Percentiles rank a stretch among this genome's conserved stretches.
Conservation (phyloP, 805 yeast genomes). For the Yueomyces sinensis region DNA sequence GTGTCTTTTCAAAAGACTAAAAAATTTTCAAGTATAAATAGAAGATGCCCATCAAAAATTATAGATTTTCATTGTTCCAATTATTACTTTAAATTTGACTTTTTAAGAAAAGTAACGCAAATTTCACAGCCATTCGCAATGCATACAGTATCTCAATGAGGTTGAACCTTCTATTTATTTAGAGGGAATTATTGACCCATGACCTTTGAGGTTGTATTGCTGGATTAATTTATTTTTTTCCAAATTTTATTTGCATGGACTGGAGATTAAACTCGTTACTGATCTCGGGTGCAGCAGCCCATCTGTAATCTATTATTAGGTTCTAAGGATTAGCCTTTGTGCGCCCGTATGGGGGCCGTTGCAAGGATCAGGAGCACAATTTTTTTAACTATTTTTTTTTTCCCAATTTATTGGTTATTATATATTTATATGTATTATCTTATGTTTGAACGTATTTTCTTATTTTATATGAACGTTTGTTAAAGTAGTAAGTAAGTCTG, state of each 20-base stretch:
- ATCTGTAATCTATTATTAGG: conserved; percentile 31
- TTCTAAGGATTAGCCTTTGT: conserved; percentile 63
- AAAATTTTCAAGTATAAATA: no score
- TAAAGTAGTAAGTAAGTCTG: no score
- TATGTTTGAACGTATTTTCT: no score
- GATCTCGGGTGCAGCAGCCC: conserved; percentile 69
- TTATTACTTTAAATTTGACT: conserved; percentile 1
- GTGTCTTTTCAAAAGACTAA: no score
- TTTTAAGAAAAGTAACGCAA: conserved; percentile 36
- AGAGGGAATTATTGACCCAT: conserved; percentile 59
- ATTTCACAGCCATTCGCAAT: conserved; percentile 51
- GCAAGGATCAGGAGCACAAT: conserved; percentile 35
- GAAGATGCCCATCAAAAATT: no score
- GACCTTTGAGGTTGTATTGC: conserved; percentile 43
- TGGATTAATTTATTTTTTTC: no score
- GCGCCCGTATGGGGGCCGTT: conserved; percentile 60
- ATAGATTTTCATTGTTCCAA: not conserved
- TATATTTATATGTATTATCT: no score
- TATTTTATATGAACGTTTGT: no score
- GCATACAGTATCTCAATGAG: conserved; percentile 53
- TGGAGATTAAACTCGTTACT: conserved; percentile 44
- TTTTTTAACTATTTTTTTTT: not conserved
- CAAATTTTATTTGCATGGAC: conserved; percentile 33
- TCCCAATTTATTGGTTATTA: no score
- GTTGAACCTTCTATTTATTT: conserved; percentile 54